Conservation (phyloP, 441 rosid genomes). For the Brassica balearica region DNA sequence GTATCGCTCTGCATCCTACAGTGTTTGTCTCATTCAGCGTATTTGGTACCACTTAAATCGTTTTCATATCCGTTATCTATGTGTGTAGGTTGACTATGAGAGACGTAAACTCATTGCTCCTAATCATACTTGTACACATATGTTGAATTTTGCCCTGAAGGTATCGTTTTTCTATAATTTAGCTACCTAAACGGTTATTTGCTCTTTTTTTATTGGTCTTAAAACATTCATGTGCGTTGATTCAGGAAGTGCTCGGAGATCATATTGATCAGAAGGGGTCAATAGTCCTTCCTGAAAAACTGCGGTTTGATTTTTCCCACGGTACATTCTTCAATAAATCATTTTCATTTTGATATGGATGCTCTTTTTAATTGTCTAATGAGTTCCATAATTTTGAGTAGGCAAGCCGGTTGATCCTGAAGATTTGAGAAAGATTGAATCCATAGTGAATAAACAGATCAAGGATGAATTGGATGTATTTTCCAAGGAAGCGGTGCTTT, state of each 20-base stretch:
- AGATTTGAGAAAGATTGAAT: constrained; percentile 74
- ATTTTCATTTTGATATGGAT: constrained; percentile 31
- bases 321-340: constrained; percentile 55
- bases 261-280: constrained; percentile 99
- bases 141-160: constrained; percentile 97
- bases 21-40: constrained; percentile 20
- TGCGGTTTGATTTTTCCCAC: constrained; percentile 97
- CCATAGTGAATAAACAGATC: constrained; percentile 89
- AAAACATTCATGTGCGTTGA: constrained; percentile 24
- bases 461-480: constrained; percentile 83
- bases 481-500: constrained; percentile 78
- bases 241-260: constrained; percentile 91
- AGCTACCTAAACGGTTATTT: background rate
- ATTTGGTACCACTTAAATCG: constrained; percentile 6
- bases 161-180: constrained; percentile 46
- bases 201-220: background rate
- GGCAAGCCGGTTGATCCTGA: constrained; percentile 89
- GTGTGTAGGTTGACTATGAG: constrained; percentile 83
- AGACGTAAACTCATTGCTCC: constrained; percentile 92
- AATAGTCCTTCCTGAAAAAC: constrained; percentile 92
- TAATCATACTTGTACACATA: constrained; percentile 97
- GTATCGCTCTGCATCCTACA: constrained; percentile 42
- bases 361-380: constrained; percentile 27
- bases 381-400: constrained; percentile 42
- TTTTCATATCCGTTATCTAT: constrained; percentile 12